Evolutionary conservation across 805 yeast genomes (phyloP).

Genomic region (Starmerella floricola): DNA sequence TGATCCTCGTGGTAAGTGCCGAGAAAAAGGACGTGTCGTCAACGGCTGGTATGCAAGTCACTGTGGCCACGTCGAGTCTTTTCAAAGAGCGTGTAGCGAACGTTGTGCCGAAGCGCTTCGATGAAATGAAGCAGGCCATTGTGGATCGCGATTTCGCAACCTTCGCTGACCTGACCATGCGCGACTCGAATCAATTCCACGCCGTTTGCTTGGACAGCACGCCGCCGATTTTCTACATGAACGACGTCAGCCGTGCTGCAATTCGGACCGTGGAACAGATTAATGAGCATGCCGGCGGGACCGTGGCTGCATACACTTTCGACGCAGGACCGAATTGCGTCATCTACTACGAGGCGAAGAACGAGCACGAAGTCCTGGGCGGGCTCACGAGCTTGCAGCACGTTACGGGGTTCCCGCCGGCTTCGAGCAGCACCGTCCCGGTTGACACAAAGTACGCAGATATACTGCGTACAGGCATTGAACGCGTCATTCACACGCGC

Average conservation of each 20-base stretch:
- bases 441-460: slow-evolving; percentile 32
- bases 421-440: slow-evolving; percentile 12
- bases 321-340: slow-evolving; percentile 99
- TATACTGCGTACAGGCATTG: slow-evolving; percentile 56
- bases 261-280: slow-evolving; percentile 67
- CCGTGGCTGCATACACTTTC: slow-evolving; percentile 88
- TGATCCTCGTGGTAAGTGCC: slow-evolving; percentile 83
- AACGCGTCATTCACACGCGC: slow-evolving; percentile 69
- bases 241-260: slow-evolving; percentile 76
- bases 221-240: slow-evolving; percentile 92
- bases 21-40: slow-evolving; percentile 90
- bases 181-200: slow-evolving; percentile 93
- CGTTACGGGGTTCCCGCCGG: slow-evolving; percentile 42
- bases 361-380: slow-evolving; percentile 64
- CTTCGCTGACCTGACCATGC: slow-evolving; percentile 89
- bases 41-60: slow-evolving; percentile 92
- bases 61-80: slow-evolving; percentile 79
- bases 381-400: slow-evolving; percentile 49
- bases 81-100: slow-evolving; percentile 64
- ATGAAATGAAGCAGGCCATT: slow-evolving; percentile 70
- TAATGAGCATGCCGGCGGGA: slow-evolving; percentile 49
- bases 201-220: slow-evolving; percentile 91
- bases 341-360: slow-evolving; percentile 66
- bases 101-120: slow-evolving; percentile 80
- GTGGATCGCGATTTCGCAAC: slow-evolving; percentile 55